These are phyloP conservation scores for Fabrea salina DNA, from an alignment of 169 alveolate genomes.

Conservation along the genomic window DNA sequence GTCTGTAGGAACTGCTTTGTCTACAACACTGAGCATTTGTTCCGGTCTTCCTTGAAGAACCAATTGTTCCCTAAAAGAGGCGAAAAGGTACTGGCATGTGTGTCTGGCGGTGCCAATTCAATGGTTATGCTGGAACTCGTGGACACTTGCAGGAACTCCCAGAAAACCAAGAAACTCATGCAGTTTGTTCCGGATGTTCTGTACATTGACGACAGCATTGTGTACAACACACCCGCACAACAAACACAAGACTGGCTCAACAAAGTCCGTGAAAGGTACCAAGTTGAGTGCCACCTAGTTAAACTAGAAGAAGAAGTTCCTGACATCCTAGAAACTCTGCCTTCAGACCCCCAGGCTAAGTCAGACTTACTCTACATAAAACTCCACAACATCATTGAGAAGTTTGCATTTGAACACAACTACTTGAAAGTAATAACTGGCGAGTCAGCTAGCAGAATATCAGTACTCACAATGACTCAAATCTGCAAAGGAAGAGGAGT, in stretches of 20 bases:
- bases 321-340: not conserved
- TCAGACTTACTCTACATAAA: not conserved
- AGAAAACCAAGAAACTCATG: conserved; percentile 22
- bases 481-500: conserved; percentile 27
- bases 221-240: not conserved
- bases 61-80: conserved; percentile 15
- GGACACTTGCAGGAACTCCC: conserved; percentile 27
- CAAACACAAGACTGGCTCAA: not conserved
- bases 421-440: conserved; percentile 11
- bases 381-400: not conserved
- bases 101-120: conserved; percentile 22
- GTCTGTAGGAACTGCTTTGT: conserved; percentile 22
- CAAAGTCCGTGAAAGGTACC: not conserved
- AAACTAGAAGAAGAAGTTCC: not conserved
- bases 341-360: not conserved
- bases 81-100: not conserved
- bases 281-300: not conserved
- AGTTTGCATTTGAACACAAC: not conserved
- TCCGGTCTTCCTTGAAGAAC: not conserved
- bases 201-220: not conserved
- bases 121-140: not conserved
- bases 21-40: conserved; percentile 11
- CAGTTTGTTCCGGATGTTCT: not conserved
- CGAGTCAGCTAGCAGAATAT: conserved; percentile 1
- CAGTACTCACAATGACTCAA: not conserved